Conservation (phyloP, 2,329 filamentous ascomycete species). For the Eurotiales sp. region DNA sequence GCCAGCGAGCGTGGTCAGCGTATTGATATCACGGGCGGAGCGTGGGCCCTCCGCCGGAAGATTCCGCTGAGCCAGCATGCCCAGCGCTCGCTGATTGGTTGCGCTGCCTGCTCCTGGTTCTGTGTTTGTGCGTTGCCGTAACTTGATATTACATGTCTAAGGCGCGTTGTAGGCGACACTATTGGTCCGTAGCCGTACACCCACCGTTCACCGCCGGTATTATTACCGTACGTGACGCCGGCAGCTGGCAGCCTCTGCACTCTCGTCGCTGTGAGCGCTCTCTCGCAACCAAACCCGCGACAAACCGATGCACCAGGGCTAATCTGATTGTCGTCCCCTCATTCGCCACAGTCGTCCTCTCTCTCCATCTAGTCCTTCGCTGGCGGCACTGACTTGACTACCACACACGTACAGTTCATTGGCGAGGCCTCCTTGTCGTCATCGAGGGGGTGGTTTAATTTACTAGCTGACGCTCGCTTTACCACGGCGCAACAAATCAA, state of each 20-base stretch:
- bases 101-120: background rate
- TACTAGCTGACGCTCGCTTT: background rate
- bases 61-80: conserved; percentile 6
- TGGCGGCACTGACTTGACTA: no score
- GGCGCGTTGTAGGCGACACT: no score
- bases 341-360: background rate
- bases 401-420: no score
- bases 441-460: background rate
- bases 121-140: background rate
- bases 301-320: conserved; percentile 2
- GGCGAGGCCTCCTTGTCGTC: background rate
- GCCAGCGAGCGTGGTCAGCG: no score
- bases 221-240: background rate
- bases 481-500: background rate
- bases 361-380: no score
- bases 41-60: conserved; percentile 10
- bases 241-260: no score
- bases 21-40: conserved; percentile 9
- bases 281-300: background rate
- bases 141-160: background rate
- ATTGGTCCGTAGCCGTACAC: no score
- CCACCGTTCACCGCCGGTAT: no score
- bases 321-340: no score
- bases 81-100: conserved; percentile 6
- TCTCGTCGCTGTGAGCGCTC: no score